These are phyloP conservation scores for Suillus occidentalis DNA, from an alignment of 768 basidiomycete species.

Conservation along the genomic window DNA sequence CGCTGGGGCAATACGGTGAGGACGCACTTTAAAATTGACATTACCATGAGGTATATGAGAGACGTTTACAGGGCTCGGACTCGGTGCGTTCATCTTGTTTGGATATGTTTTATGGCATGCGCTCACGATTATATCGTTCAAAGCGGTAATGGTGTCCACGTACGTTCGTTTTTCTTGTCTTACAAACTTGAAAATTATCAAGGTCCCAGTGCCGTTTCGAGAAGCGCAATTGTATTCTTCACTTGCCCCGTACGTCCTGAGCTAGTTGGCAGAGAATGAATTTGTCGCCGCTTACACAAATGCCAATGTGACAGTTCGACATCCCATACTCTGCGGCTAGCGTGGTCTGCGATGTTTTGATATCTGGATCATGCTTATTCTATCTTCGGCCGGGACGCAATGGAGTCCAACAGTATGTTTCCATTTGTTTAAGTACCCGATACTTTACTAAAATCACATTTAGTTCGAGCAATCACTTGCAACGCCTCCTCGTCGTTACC, in stretches of 20 bases:
- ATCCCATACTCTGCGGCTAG: constrained; percentile 26
- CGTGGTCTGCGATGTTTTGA: constrained; percentile 16
- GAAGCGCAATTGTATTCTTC: background rate
- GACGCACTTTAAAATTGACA: background rate
- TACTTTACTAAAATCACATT: background rate
- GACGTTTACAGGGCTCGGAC: background rate
- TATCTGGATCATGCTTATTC: constrained; percentile 22
- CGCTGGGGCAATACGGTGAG: background rate
- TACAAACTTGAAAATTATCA: background rate
- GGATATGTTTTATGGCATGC: background rate
- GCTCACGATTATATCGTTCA: background rate
- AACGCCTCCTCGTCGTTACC: background rate
- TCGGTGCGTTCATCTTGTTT: background rate
- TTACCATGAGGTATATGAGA: background rate
- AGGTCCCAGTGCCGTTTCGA: background rate
- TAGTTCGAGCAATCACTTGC: background rate
- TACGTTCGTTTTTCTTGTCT: background rate
- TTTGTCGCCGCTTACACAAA: background rate
- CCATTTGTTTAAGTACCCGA: background rate
- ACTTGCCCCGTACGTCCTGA: background rate
- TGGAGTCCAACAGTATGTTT: constrained; percentile 11
- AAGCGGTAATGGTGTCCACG: background rate
- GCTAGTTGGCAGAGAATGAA: background rate
- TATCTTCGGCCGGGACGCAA: constrained; percentile 19
- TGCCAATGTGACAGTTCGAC: background rate